A percentile compares a stretch with the other conserved stretches of the same genome.
Conservation (phyloP, 176 grass and related monocot genomes). For the Thalia dealbata region DNA sequence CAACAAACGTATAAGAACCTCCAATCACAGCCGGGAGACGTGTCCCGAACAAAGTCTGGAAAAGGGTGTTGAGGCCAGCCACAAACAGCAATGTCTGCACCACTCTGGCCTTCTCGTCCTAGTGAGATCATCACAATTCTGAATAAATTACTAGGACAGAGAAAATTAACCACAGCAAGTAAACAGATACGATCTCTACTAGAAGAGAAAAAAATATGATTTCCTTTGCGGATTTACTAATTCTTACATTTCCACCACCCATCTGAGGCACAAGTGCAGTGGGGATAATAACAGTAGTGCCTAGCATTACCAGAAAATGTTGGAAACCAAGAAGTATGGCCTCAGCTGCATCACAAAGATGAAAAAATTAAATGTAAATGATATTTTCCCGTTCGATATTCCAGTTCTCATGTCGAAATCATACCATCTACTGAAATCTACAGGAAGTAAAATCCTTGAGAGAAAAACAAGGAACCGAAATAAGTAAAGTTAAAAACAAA, state of each 20-base stretch:
- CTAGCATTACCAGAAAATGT: slow-evolving; percentile 95
- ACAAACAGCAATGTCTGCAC: slow-evolving; percentile 90
- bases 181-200: neutral
- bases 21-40: slow-evolving; percentile 86
- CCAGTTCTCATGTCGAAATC: neutral
- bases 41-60: slow-evolving; percentile 92
- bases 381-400: neutral
- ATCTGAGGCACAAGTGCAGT: slow-evolving; percentile 98
- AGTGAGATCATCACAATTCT: slow-evolving; percentile 6
- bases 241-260: slow-evolving; percentile 93
- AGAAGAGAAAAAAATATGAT: neutral
- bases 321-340: slow-evolving; percentile 97
- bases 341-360: slow-evolving; percentile 55
- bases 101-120: slow-evolving; percentile 94
- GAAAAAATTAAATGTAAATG: neutral
- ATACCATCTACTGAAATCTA: neutral
- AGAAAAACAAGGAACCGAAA: neutral
- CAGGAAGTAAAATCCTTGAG: neutral
- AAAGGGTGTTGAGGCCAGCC: slow-evolving; percentile 82
- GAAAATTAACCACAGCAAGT: neutral
- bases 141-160: too few species aligned
- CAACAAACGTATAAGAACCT: slow-evolving; percentile 82
- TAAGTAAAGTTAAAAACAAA: too few species aligned
- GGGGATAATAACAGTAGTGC: slow-evolving; percentile 94
- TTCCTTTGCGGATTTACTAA: neutral